Conservation (phyloP, 345 rosid species). For the Conringia planisiliqua region DNA sequence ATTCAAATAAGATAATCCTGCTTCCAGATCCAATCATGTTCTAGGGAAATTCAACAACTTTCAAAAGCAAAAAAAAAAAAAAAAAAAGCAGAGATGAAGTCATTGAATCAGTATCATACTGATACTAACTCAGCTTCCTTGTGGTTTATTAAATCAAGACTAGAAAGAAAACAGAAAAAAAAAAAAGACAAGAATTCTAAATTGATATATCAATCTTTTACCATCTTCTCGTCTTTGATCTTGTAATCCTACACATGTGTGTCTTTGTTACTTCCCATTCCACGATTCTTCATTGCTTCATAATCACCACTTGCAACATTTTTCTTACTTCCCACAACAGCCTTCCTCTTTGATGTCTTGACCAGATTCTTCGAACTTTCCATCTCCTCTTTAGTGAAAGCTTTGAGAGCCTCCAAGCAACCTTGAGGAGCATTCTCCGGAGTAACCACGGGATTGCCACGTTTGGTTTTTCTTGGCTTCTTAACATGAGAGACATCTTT, state of each 20-base stretch:
- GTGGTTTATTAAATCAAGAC: background rate
- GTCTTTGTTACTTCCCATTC: background rate
- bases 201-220: background rate
- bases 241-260: background rate
- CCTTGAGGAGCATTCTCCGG: background rate
- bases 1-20: background rate
- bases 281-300: background rate
- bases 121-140: background rate
- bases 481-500: background rate
- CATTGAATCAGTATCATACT: background rate
- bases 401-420: no score
- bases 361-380: background rate
- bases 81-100: background rate
- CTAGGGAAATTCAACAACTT: slow-evolving; percentile 25
- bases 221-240: background rate
- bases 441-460: no score
- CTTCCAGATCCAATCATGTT: background rate
- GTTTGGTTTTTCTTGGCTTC: background rate
- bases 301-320: background rate
- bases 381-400: background rate
- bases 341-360: background rate
- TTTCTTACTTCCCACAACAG: background rate
- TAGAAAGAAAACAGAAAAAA: background rate
- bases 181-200: background rate
- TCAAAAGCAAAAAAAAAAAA: background rate